phyloP scores from a whole-genome alignment of 2,329 filamentous ascomycete species.

The Fusarium robinianum region DNA sequence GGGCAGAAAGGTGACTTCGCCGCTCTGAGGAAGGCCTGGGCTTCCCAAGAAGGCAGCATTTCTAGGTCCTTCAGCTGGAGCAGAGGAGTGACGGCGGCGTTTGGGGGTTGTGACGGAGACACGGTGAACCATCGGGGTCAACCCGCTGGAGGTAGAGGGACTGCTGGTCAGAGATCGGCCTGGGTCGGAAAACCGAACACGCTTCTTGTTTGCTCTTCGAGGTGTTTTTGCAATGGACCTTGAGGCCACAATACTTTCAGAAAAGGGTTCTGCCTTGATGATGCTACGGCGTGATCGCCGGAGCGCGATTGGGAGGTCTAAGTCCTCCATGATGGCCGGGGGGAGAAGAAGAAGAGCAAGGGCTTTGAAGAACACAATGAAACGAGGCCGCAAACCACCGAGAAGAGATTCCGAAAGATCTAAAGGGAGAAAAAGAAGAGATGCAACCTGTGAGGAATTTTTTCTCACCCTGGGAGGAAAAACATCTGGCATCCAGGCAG shows the following conservation, averaged over 20 bases:
- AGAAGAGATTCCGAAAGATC: background rate
- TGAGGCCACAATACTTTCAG: constrained; percentile 18
- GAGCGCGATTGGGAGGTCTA: constrained; percentile 59
- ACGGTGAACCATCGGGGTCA: constrained; percentile 63
- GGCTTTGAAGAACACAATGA: constrained; percentile 1
- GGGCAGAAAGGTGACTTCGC: constrained; percentile 47
- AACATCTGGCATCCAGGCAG: constrained; percentile 8
- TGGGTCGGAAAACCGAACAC: constrained; percentile 64
- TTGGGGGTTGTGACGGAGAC: constrained; percentile 49
- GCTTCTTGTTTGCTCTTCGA: constrained; percentile 45
- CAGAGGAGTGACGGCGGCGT: constrained; percentile 53
- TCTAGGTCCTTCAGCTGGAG: constrained; percentile 39
- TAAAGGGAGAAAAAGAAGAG: background rate
- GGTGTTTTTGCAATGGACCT: constrained; percentile 38
- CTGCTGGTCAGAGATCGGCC: too few relatives aligned
- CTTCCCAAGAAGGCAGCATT: constrained; percentile 20
- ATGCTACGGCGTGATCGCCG: constrained; percentile 57
- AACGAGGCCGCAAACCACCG: constrained; percentile 1
- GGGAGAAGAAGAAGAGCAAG: constrained; percentile 1
- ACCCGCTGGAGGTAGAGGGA: constrained; percentile 52
- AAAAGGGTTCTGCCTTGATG: constrained; percentile 36
- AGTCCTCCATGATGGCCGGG: constrained; percentile 41
- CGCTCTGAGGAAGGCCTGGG: constrained; percentile 38
- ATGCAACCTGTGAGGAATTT: constrained; percentile 9
- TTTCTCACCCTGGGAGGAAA: constrained; percentile 17